These are phyloP conservation scores for Colletotrichum euphorbiae DNA, from an alignment of 2,329 filamentous ascomycete genomes.

Conservation along the genomic window DNA sequence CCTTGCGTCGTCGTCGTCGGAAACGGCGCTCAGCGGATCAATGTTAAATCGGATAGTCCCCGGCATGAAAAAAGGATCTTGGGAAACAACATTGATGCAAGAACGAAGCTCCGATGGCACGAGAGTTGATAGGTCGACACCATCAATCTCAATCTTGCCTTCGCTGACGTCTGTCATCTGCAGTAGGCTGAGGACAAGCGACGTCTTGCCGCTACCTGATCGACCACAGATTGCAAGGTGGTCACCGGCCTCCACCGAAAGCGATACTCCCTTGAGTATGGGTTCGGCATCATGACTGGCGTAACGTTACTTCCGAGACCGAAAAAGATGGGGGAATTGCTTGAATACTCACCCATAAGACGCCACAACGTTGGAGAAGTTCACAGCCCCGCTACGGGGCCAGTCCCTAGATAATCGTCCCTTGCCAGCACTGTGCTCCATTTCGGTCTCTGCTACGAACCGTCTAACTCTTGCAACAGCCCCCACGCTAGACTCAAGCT, in stretches of 20 bases:
- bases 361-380: constrained; percentile 9
- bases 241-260: not conserved
- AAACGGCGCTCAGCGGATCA: too few relatives aligned
- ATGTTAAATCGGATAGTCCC: constrained; percentile 21
- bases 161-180: constrained; percentile 18
- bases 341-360: too few relatives aligned
- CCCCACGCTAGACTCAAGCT: constrained; percentile 41
- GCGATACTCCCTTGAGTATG: constrained; percentile 11
- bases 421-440: not conserved
- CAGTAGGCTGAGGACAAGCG: constrained; percentile 6
- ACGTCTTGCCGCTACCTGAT: constrained; percentile 31
- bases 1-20: not conserved
- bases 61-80: constrained; percentile 14
- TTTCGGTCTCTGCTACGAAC: constrained; percentile 11
- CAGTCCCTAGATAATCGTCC: too few relatives aligned
- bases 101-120: not conserved
- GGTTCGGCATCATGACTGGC: not conserved
- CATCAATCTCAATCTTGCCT: constrained; percentile 8
- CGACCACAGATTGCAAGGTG: constrained; percentile 25
- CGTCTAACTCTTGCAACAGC: constrained; percentile 15
- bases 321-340: too few relatives aligned
- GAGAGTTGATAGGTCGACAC: constrained; percentile 2
- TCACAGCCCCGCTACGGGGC: constrained; percentile 10
- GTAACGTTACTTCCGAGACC: too few relatives aligned
- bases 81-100: constrained; percentile 18